A percentile compares a stretch with the other conserved stretches of the same genome.
phyloP scores from a whole-genome alignment of 495 filamentous ascomycete genomes.

The Daldinia decipiens region DNA sequence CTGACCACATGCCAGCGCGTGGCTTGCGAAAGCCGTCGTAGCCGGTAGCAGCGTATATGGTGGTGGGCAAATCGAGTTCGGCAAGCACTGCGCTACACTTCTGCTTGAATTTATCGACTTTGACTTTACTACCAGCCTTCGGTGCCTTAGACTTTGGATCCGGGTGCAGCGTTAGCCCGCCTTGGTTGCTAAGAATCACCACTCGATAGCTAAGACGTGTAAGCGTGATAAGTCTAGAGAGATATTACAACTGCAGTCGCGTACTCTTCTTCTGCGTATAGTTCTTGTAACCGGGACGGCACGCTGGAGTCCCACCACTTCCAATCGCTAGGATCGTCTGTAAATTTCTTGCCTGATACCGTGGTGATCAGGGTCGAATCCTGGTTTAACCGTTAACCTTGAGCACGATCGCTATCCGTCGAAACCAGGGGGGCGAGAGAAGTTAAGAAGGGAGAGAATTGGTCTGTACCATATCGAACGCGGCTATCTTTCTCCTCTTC shows the following conservation, averaged over 20 bases:
- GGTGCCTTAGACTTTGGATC: constrained; percentile 71
- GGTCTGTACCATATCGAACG: constrained; percentile 84
- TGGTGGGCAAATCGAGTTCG: constrained; percentile 78
- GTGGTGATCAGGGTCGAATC: constrained; percentile 89
- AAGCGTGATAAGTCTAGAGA: not conserved
- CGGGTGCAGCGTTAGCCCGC: constrained; percentile 75
- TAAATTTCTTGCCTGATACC: constrained; percentile 81
- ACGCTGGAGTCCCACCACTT: constrained; percentile 90
- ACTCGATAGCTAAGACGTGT: constrained; percentile 70
- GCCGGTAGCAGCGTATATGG: constrained; percentile 84
- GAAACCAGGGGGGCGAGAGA: constrained; percentile 13
- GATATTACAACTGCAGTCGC: constrained; percentile 23
- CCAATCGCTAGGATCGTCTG: constrained; percentile 80
- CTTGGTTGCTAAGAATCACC: constrained; percentile 89
- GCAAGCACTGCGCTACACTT: constrained; percentile 75
- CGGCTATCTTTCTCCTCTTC: constrained; percentile 74
- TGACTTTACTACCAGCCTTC: constrained; percentile 67
- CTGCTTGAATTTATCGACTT: constrained; percentile 79
- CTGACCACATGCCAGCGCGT: constrained; percentile 87
- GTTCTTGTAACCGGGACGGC: constrained; percentile 67
- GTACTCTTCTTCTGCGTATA: constrained; percentile 80
- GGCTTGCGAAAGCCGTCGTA: constrained; percentile 88
- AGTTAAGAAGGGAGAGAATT: constrained; percentile 1
- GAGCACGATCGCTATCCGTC: not conserved
- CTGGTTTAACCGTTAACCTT: constrained; percentile 52